Evolutionary conservation across 768 basidiomycete species (phyloP).

Genomic region (Mycena polygramma): DNA sequence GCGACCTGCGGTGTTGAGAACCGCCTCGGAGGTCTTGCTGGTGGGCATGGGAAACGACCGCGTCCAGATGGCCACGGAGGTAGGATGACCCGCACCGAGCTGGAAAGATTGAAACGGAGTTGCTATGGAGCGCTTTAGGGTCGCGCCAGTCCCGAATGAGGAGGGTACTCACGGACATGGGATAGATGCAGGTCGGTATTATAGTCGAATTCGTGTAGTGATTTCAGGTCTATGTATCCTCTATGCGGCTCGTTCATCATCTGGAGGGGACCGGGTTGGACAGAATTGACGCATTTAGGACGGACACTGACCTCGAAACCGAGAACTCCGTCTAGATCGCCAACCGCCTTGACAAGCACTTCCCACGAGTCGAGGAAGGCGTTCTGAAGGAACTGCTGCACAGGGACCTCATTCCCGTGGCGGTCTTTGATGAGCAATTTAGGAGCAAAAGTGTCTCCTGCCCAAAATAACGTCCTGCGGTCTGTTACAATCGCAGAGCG

Average conservation of each 20-base stretch:
- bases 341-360: conserved; percentile 73
- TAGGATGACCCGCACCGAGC: conserved; percentile 91
- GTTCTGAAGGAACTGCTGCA: conserved; percentile 88
- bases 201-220: conserved; percentile 90
- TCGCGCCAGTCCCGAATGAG: background rate
- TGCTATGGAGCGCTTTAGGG: conserved; percentile 56
- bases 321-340: conserved; percentile 81
- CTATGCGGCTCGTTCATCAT: conserved; percentile 96
- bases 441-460: conserved; percentile 87
- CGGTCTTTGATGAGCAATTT: conserved; percentile 69
- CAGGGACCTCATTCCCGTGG: conserved; percentile 65
- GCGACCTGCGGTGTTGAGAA: conserved; percentile 71
- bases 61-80: conserved; percentile 81
- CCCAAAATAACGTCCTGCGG: conserved; percentile 93
- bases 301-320: conserved; percentile 83
- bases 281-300: background rate
- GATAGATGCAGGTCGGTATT: conserved; percentile 94
- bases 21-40: conserved; percentile 63
- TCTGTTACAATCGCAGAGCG: conserved; percentile 18
- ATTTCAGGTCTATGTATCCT: conserved; percentile 88
- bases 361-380: conserved; percentile 86
- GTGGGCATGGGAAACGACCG: conserved; percentile 94
- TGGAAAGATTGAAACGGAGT: conserved; percentile 91
- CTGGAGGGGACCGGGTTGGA: conserved; percentile 51
- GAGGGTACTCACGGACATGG: conserved; percentile 72